Evolutionary conservation across 805 yeast genomes (phyloP).

Genomic region (Wickerhamomyces chaumierensis): DNA sequence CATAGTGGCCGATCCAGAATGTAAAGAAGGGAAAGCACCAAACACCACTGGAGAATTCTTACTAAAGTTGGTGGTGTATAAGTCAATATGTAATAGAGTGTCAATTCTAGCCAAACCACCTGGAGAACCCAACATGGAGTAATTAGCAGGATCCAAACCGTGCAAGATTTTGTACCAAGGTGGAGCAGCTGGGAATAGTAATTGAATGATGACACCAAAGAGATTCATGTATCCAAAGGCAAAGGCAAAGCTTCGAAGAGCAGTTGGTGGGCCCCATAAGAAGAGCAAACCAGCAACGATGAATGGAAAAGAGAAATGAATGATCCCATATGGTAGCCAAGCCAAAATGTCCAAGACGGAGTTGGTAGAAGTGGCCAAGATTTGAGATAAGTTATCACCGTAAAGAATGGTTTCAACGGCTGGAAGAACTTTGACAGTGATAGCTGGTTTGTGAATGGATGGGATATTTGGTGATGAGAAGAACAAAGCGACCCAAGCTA

Average conservation of each 20-base stretch:
- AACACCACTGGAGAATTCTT: conserved; percentile 83
- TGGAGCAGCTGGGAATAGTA: conserved; percentile 87
- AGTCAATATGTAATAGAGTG: conserved; percentile 58
- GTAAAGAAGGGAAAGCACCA: conserved; percentile 85
- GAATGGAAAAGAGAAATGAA: conserved; percentile 87
- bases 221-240: conserved; percentile 94
- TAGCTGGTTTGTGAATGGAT: conserved; percentile 70
- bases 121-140: conserved; percentile 86
- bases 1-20: conserved; percentile 90
- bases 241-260: conserved; percentile 74
- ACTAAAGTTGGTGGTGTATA: conserved; percentile 73
- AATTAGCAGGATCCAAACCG: conserved; percentile 84
- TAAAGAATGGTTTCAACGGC: conserved; percentile 86
- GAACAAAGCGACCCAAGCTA: conserved; percentile 77
- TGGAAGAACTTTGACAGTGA: conserved; percentile 78
- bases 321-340: conserved; percentile 89
- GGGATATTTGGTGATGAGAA: conserved; percentile 71
- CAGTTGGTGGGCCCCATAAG: conserved; percentile 84
- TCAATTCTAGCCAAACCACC: conserved; percentile 93
- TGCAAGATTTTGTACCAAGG: conserved; percentile 90
- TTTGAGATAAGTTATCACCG: conserved; percentile 81
- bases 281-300: conserved; percentile 70
- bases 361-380: conserved; percentile 63
- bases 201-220: conserved; percentile 73
- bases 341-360: conserved; percentile 71